These are phyloP conservation scores for Suhomyces terraborum DNA, from an alignment of 1,139 yeast species.

Conservation along the genomic window DNA sequence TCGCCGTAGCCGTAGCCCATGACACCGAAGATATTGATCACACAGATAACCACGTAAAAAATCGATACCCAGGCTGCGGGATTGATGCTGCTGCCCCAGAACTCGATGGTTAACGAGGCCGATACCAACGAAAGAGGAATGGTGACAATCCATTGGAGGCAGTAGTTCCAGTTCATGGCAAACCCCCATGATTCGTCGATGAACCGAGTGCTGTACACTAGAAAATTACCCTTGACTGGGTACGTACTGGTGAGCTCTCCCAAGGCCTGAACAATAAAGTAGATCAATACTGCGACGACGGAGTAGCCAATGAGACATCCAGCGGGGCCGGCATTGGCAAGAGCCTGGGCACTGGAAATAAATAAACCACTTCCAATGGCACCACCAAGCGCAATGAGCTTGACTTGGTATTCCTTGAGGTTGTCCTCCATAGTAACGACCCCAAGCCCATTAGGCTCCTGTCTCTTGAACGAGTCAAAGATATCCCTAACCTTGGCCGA, in stretches of 20 bases:
- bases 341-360: conserved; percentile 30
- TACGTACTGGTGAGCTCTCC: conserved; percentile 24
- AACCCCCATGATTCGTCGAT: conserved; percentile 29
- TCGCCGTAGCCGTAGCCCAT: conserved; percentile 25
- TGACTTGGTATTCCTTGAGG: conserved; percentile 19
- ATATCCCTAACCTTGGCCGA: too few species aligned
- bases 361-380: conserved; percentile 47
- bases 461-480: conserved; percentile 13
- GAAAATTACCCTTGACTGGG: conserved; percentile 27
- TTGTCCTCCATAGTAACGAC: conserved; percentile 18
- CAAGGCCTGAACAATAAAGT: conserved; percentile 26
- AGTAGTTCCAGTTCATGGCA: conserved; percentile 29
- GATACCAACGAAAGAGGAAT: conserved; percentile 27
- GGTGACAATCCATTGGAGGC: conserved; percentile 27
- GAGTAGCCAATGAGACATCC: conserved; percentile 27
- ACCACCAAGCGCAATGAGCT: conserved; percentile 43
- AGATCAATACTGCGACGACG: conserved; percentile 23
- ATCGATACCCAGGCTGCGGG: conserved; percentile 27
- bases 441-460: conserved; percentile 7
- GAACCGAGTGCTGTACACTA: conserved; percentile 25
- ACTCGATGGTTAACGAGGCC: conserved; percentile 25
- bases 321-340: conserved; percentile 25
- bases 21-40: conserved; percentile 23
- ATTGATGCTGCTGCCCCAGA: conserved; percentile 23
- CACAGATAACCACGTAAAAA: conserved; percentile 24